Conservation (phyloP, 2,329 filamentous ascomycete genomes). For the Apiospora pterosperma region DNA sequence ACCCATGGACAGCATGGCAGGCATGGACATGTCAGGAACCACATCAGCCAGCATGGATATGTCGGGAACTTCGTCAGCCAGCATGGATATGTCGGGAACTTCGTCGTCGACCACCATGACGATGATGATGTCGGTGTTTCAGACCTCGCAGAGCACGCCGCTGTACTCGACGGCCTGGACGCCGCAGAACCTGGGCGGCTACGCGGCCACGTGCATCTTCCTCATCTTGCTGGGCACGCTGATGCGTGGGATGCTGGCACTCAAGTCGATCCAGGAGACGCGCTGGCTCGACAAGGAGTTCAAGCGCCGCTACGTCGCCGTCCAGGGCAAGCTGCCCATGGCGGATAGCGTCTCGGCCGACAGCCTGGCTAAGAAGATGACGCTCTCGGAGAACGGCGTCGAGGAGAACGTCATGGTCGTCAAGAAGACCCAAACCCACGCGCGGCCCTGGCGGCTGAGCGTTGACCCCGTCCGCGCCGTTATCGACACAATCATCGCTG, state of each 20-base stretch:
- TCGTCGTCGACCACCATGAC: conserved; percentile 14
- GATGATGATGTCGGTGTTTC: conserved; percentile 58
- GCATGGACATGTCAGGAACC: conserved; percentile 7
- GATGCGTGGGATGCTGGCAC: conserved; percentile 68
- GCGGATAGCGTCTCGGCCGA: conserved; percentile 58
- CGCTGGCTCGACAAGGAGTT: conserved; percentile 70
- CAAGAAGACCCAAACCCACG: conserved; percentile 47
- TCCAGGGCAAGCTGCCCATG: conserved; percentile 60
- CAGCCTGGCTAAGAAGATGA: conserved; percentile 60
- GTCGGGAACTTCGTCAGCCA: too few species aligned
- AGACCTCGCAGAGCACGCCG: conserved; percentile 41
- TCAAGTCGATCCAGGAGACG: conserved; percentile 59
- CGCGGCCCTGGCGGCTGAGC: conserved; percentile 74
- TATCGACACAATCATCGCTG: conserved; percentile 26
- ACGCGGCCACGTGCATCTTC: conserved; percentile 91
- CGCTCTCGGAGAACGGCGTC: conserved; percentile 71
- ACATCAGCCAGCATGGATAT: conserved; percentile 24
- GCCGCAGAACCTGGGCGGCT: conserved; percentile 64
- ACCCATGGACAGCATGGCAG: conserved; percentile 3
- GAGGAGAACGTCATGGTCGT: conserved; percentile 80
- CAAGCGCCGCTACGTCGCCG: conserved; percentile 72
- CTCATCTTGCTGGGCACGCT: conserved; percentile 71
- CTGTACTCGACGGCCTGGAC: conserved; percentile 69
- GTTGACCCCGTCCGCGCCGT: conserved; percentile 45
- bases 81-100: conserved; percentile 16